Evolutionary conservation across 75 land plant species (phyloP).

Genomic region (Picea sitchensis): DNA sequence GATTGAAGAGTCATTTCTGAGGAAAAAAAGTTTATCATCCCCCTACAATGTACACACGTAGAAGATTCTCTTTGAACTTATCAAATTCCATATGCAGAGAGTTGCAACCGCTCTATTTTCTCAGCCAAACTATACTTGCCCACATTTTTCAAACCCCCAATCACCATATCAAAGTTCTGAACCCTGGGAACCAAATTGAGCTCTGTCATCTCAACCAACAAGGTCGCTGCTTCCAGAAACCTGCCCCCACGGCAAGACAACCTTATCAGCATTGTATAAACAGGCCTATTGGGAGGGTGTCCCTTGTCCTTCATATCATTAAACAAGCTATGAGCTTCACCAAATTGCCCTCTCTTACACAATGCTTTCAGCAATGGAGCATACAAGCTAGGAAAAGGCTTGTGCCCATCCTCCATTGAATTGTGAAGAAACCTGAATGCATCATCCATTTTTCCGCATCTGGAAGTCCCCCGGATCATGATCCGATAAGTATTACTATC

Average conservation of each 20-base stretch:
- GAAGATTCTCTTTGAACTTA: not conserved
- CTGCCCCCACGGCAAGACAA: conserved; percentile 63
- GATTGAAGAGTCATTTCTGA: too few species aligned
- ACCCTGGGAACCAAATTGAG: conserved; percentile 40
- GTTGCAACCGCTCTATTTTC: conserved; percentile 52
- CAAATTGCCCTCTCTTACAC: conserved; percentile 51
- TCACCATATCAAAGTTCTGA: conserved; percentile 61
- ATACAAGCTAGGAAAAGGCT: conserved; percentile 71
- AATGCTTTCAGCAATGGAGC: conserved; percentile 58
- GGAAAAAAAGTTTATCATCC: too few species aligned
- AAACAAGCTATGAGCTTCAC: conserved; percentile 67
- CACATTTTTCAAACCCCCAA: conserved; percentile 58
- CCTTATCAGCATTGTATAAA: conserved; percentile 61
- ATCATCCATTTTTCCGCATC: conserved; percentile 43
- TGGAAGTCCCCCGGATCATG: conserved; percentile 41
- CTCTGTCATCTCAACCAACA: conserved; percentile 69
- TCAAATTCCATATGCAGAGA: conserved; percentile 16
- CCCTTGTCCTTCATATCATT: conserved; percentile 56
- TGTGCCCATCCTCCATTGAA: conserved; percentile 52
- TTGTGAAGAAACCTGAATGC: conserved; percentile 47
- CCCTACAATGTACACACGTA: too few species aligned
- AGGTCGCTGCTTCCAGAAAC: conserved; percentile 57
- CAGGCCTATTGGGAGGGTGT: conserved; percentile 57
- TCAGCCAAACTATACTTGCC: conserved; percentile 61
- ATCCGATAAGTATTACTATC: conserved; percentile 51